Evolutionary conservation across 257 asterid species (phyloP), one percentile per base, ranked within the genome.

Genomic region (Rauvolfia tetraphylla): DNA sequence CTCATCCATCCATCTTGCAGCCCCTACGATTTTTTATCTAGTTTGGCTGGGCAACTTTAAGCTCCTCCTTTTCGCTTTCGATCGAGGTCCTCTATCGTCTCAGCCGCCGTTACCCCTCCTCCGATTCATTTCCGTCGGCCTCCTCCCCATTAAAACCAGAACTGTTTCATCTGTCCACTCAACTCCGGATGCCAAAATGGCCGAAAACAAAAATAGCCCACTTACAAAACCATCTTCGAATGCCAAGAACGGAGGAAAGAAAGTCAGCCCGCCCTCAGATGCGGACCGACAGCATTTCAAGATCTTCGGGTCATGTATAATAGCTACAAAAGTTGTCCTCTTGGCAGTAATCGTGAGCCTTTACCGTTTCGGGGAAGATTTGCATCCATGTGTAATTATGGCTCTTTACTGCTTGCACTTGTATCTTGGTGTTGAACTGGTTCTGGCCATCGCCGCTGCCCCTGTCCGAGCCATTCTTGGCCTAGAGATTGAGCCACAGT

Each of bases 1-100:
- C 85, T 73, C 84, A 74, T 80, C 83, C 77, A 0, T 83, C 76
- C 87, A 80, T 31, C 88, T 88, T 78, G 70, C 73, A 34, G 81
- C 18, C 51, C 81, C 85, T 67, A 79, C 96, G 56, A 33, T 72
- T 74, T 86, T 91, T 73, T 90, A 84, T 88, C 86, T 93, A 5
- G 87, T 84, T 74, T 93, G 96, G 96, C 91, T 82, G n/a, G 90
- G 81, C 73, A 93, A 91, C 54, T 91, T 86, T 86, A 93, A 93
- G 78, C 93, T 93, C 81, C 83, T 93, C 81, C 92, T 91, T 72
- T 87, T 86, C 74, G 67, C 92, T 39, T 93, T 91, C 80, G 58
- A 85, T 42, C 84, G 75, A 25, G 83, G 84, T 75, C 97, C 96
- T 39, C 85, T 91, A 10, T 76, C 78, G 62, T 17, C 90, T 38